Base-by-base conservation (phyloP, 2,329 filamentous ascomycete genomes). In the Alternaria viburni region DNA sequence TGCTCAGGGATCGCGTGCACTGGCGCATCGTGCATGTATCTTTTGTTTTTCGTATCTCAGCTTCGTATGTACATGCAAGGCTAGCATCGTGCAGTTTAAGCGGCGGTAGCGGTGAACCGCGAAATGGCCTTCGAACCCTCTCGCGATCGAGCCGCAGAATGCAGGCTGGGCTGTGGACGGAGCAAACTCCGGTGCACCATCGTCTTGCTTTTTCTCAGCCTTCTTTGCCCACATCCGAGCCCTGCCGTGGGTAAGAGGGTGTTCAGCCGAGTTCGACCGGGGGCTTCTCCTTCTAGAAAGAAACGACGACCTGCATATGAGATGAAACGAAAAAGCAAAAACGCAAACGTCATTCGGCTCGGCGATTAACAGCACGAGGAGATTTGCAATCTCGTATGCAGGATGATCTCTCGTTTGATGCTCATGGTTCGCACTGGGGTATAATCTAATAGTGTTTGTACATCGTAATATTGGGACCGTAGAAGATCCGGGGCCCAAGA, bases 261-360 rank as follows among this genome's bases (percentile, higher is more conserved):
- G 59, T 54, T 59, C 59, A 62, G 59, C 55, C 59, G 59, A 57
- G 47, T 52, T 62, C 55, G 44, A 28, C 59, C 59, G 59, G 49
- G 30, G 54, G 26, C 43, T 30, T 23, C 47, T 32, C 15, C 56
- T 36, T 32, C 41, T 25, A 46, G 46, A 32, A 49, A 44, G 26
- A 52, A 46, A 25, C 44, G 32, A 57, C 30, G 19, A 41, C 49
- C 28, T 52, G 49, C 49, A 52, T 36, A 12, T 12, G 13, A 15
- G 30, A 52, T 57, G 54, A 47, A 45, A 54, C 47, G 11, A 59
- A 62, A 59, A 62, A 62, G 59, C 47, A 62, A 54, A 10, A n/a
- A 28, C 5, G 23, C n/a, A 32, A 17, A 54, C 59, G 59, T 62
- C 59, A 62, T 52, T 8, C 54, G 43, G 54, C 8, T 8, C 54